Evolutionary conservation across 2,329 filamentous ascomycete genomes (phyloP).

Genomic region (Botrytis paeoniae): DNA sequence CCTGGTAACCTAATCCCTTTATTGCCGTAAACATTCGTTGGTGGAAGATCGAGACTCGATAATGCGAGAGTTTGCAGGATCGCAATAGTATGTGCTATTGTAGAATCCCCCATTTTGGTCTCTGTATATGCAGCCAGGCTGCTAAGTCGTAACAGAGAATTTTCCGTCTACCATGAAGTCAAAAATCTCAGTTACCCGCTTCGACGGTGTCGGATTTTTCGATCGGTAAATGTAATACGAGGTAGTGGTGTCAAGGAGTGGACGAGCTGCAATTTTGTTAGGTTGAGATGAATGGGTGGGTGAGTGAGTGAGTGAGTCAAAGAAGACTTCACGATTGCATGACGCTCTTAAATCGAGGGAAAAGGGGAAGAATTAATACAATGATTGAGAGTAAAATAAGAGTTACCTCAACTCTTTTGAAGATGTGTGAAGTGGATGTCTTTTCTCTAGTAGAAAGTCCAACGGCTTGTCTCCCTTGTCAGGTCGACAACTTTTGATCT

Average conservation of each 20-base stretch:
- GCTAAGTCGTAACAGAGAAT: conserved; percentile 21
- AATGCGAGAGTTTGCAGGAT: conserved; percentile 52
- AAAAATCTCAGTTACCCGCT: neutral
- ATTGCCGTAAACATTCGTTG: conserved; percentile 24
- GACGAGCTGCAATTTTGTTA: conserved; percentile 18
- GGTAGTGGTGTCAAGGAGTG: conserved; percentile 5
- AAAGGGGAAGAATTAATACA: neutral
- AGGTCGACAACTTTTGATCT: conserved; percentile 18
- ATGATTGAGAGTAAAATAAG: neutral
- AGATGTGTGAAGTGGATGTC: conserved; percentile 11
- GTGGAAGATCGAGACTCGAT: conserved; percentile 27
- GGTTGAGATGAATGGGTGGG: conserved; percentile 10
- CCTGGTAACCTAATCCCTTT: conserved; percentile 68
- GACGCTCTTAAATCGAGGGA: neutral
- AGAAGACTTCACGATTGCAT: conserved; percentile 15
- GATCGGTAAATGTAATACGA: conserved; percentile 9
- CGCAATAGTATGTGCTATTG: conserved; percentile 52
- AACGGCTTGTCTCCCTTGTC: conserved; percentile 19
- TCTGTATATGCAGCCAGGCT: conserved; percentile 30
- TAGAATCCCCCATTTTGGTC: conserved; percentile 44
- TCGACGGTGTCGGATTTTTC: conserved; percentile 15
- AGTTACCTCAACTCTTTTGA: conserved; percentile 6
- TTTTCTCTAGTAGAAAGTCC: conserved; percentile 12
- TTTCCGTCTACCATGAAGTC: conserved; percentile 28
- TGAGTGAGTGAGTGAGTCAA: conserved; percentile 1